Percentiles rank a stretch among this genome's conserved stretches.
phyloP scores from a whole-genome alignment of 2,329 filamentous ascomycete genomes.

The Arthrobotrys megalospora region DNA sequence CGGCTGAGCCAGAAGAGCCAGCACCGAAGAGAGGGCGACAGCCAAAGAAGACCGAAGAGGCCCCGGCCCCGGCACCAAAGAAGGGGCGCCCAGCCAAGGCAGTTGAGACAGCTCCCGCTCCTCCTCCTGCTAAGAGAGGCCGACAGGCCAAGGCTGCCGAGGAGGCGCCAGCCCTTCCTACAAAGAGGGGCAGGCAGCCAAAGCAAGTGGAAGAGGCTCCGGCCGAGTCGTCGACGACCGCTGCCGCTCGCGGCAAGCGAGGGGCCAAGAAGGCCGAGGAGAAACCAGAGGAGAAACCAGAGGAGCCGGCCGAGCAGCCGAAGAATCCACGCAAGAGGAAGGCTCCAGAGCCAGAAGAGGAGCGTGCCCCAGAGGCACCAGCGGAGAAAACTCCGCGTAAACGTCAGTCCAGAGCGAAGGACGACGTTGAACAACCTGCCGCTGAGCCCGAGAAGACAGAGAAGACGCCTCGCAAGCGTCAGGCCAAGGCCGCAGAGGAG shows the following conservation, averaged over 20 bases:
- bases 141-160: slow-evolving; percentile 48
- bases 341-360: slow-evolving; percentile 44
- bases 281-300: slow-evolving; percentile 43
- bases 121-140: slow-evolving; percentile 27
- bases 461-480: slow-evolving; percentile 28
- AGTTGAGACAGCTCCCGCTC: slow-evolving; percentile 4
- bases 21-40: slow-evolving; percentile 36
- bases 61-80: slow-evolving; percentile 24
- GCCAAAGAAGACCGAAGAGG: slow-evolving; percentile 30
- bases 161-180: slow-evolving; percentile 41
- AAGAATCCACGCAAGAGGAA: slow-evolving; percentile 34
- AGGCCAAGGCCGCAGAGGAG: slow-evolving; percentile 13
- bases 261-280: slow-evolving; percentile 18
- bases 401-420: slow-evolving; percentile 29
- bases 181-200: slow-evolving; percentile 39
- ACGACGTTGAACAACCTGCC: slow-evolving; percentile 3
- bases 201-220: slow-evolving; percentile 30
- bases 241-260: slow-evolving; percentile 12
- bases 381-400: slow-evolving; percentile 65
- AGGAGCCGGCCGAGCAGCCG: slow-evolving; percentile 36
- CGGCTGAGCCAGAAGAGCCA: slow-evolving; percentile 17
- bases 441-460: slow-evolving; percentile 9
- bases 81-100: slow-evolving; percentile 20
- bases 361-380: slow-evolving; percentile 53
- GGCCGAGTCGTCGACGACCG: slow-evolving; percentile 21